phyloP scores from a whole-genome alignment of 495 filamentous ascomycete species.

The Opeltia flavorubescens region DNA sequence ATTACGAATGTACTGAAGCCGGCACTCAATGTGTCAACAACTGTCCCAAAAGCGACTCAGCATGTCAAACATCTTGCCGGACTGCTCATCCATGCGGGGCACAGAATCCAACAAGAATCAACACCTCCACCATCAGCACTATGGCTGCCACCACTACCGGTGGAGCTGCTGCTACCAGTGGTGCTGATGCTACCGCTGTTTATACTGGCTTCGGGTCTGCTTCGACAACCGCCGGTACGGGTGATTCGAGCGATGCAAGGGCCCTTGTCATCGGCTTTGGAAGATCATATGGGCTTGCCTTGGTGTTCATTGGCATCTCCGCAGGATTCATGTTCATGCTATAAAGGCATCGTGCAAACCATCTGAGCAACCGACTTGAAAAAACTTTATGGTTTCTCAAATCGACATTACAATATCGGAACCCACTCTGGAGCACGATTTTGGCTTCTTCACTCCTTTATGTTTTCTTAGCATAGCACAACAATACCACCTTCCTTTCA shows the following conservation, averaged over 20 bases:
- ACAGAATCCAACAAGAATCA: constrained; percentile 47
- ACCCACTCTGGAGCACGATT: background rate
- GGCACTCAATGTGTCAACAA: constrained; percentile 52
- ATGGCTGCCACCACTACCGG: constrained; percentile 24
- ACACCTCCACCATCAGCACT: constrained; percentile 35
- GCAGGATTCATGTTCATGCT: constrained; percentile 50
- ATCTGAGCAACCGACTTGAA: too few species aligned
- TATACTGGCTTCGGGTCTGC: constrained; percentile 38
- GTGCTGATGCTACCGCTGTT: constrained; percentile 19
- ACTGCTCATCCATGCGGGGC: constrained; percentile 70
- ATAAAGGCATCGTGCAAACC: constrained; percentile 16
- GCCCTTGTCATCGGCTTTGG: constrained; percentile 35
- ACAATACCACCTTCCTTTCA: background rate
- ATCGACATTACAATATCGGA: background rate
- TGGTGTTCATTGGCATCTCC: constrained; percentile 43
- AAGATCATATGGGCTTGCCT: constrained; percentile 41
- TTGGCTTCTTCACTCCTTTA: background rate
- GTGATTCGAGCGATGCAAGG: constrained; percentile 22
- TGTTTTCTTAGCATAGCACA: constrained; percentile 6
- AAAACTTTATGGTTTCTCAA: too few species aligned
- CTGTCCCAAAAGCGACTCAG: constrained; percentile 40
- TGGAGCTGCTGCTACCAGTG: constrained; percentile 19
- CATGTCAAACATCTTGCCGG: constrained; percentile 51
- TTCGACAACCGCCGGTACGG: constrained; percentile 18
- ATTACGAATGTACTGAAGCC: constrained; percentile 63